phyloP scores from a whole-genome alignment of 179 eudicot genomes.

The Patellifolia procumbens region DNA sequence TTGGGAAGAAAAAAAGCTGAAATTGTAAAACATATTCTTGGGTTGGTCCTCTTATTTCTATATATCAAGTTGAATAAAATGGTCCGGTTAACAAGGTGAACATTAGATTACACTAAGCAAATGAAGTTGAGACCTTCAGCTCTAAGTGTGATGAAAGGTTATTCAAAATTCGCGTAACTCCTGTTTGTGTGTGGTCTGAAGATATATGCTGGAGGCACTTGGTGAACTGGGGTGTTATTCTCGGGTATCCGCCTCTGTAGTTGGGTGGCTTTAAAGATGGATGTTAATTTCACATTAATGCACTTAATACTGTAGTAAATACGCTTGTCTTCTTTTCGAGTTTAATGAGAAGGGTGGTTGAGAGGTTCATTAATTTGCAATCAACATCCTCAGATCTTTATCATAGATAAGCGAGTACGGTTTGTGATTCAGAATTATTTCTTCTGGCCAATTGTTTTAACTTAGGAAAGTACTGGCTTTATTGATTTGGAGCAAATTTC shows the following conservation, averaged over 20 bases:
- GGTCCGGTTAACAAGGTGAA: too few relatives aligned
- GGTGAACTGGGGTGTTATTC: background rate
- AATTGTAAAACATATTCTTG: too few relatives aligned
- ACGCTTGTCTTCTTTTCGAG: background rate
- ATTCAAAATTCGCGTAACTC: too few relatives aligned
- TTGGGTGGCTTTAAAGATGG: constrained; percentile 3
- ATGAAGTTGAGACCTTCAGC: too few relatives aligned
- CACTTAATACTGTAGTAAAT: constrained; percentile 7
- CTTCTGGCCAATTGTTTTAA: background rate
- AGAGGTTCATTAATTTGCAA: background rate
- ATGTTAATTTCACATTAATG: background rate
- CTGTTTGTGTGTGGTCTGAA: background rate
- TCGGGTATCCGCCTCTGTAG: background rate
- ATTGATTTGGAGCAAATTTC: background rate
- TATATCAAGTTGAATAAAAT: too few relatives aligned
- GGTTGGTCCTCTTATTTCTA: too few relatives aligned
- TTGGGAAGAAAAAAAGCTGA: too few relatives aligned
- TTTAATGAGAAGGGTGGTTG: constrained; percentile 8
- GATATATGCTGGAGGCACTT: background rate
- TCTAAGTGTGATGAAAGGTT: too few relatives aligned
- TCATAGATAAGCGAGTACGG: background rate
- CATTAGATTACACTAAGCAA: too few relatives aligned
- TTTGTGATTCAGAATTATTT: background rate
- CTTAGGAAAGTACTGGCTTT: background rate
- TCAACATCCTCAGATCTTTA: constrained; percentile 1